Base-by-base conservation (phyloP, 164 flowering plant species). In the Platanus orientalis region DNA sequence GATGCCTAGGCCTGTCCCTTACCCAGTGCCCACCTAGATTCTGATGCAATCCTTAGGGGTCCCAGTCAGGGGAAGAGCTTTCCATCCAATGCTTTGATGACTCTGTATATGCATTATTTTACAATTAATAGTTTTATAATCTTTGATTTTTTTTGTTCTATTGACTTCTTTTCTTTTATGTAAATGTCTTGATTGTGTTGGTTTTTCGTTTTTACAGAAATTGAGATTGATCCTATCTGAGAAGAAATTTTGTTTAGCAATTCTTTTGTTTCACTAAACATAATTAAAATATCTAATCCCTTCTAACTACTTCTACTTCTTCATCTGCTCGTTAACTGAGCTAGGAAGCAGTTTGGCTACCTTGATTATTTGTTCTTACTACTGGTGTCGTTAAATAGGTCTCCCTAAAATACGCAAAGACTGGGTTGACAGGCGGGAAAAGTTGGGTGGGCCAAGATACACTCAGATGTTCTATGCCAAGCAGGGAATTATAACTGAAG, bases 381-480 rank as follows among this genome's bases (percentile, higher is more conserved):
- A 20, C 23, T 16, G 52, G 3, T 61, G 1, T 34, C 64, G 27
- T 42, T 21, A 30, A 62, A 61, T 73, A 91, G 99, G 97, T 67
- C 93, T 94, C 20, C 96, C 97, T 20, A 86, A 88, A 63, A 61
- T 95, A 70, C 88, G 99, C 14, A 79, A 82, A 68, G 91, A 84
- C 17, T 95, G 99, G 99, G 58, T 95, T 68, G 92, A 87, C 49
- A 72, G 87, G 71, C 77, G 97, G 56, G 96, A 92, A 68, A 80
- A 75, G 66, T 42, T 81, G 28, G 94, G 96, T 24, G 68, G 73
- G 26, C 96, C 99, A 65, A 81, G 97, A 68, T 92, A 74, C 76
- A 95, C 98, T 10, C 99, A 94, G 70, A 94, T 91, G 97, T 91
- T 69, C 79, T 91, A 88, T 77, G 99, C 97, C 36, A 95, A 88